These are phyloP conservation scores for Rhodotorula sp. DNA, from an alignment of 1,284 basidiomycete genomes.

Conservation along the genomic window DNA sequence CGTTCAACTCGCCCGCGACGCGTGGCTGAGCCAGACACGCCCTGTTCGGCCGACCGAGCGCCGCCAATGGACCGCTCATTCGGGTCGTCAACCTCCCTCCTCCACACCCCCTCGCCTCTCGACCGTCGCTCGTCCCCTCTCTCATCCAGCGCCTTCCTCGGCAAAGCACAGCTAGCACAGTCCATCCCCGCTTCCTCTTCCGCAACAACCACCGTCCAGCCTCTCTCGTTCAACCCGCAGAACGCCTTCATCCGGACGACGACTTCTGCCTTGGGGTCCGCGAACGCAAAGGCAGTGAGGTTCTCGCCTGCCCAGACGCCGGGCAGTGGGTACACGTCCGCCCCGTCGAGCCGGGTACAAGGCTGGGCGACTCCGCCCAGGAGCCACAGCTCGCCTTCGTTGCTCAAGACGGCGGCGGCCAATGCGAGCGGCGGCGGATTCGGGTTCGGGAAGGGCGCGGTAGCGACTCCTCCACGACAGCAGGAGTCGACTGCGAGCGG, in stretches of 20 bases:
- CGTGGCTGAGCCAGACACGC: not conserved
- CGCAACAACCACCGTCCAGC: constrained; percentile 9
- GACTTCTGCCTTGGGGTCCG: not conserved
- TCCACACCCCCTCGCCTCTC: constrained; percentile 30
- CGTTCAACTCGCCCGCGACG: not conserved
- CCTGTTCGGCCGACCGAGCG: too few species aligned
- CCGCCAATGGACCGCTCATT: constrained; percentile 24
- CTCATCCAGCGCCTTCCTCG: constrained; percentile 9
- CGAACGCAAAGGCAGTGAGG: constrained; percentile 24
- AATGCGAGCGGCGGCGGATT: constrained; percentile 2
- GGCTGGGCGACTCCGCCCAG: constrained; percentile 18
- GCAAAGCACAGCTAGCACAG: constrained; percentile 16
- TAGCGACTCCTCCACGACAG: constrained; percentile 12
- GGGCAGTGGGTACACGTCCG: not conserved
- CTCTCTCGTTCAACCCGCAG: constrained; percentile 21
- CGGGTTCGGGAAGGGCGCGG: not conserved
- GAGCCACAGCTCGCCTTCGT: constrained; percentile 14
- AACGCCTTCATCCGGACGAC: not conserved
- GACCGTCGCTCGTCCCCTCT: constrained; percentile 6
- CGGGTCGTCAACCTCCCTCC: constrained; percentile 19
- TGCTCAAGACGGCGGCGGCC: constrained; percentile 12
- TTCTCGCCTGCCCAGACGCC: constrained; percentile 29
- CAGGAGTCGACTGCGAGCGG: too few species aligned
- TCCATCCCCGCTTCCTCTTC: constrained; percentile 6
- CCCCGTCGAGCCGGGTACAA: constrained; percentile 24